Conservation (phyloP, 2,329 filamentous ascomycete genomes). For the Didymella pinodella region DNA sequence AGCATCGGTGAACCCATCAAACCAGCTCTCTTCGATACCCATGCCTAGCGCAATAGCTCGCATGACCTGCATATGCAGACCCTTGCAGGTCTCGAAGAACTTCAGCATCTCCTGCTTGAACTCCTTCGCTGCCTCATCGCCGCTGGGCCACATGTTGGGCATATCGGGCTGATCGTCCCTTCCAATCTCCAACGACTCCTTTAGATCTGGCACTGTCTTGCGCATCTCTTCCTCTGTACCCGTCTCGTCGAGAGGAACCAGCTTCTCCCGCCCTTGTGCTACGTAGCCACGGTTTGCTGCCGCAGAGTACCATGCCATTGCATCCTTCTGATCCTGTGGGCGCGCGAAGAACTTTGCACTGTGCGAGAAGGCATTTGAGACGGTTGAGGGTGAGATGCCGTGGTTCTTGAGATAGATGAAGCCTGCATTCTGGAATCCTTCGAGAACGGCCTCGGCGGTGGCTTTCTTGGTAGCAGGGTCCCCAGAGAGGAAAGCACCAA, state of each 20-base stretch:
- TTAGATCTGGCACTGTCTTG: slow-evolving; percentile 54
- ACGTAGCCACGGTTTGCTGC: slow-evolving; percentile 60
- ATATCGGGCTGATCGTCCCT: slow-evolving; percentile 65
- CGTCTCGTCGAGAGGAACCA: slow-evolving; percentile 47
- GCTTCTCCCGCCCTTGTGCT: slow-evolving; percentile 55
- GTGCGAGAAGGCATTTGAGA: slow-evolving; percentile 68
- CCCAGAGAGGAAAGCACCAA: slow-evolving; percentile 74
- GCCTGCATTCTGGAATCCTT: slow-evolving; percentile 83
- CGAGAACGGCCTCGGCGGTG: slow-evolving; percentile 75
- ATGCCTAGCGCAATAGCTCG: slow-evolving; percentile 83
- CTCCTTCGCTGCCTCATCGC: slow-evolving; percentile 61
- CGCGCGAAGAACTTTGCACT: slow-evolving; percentile 52
- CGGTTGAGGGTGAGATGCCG: slow-evolving; percentile 67
- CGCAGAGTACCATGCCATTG: slow-evolving; percentile 53
- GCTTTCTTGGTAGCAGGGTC: slow-evolving; percentile 65
- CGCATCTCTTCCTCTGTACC: slow-evolving; percentile 49
- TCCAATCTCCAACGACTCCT: slow-evolving; percentile 69
- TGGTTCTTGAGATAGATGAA: slow-evolving; percentile 90
- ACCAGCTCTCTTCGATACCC: slow-evolving; percentile 74
- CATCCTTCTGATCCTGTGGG: slow-evolving; percentile 50
- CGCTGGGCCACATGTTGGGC: slow-evolving; percentile 80
- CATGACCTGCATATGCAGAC: slow-evolving; percentile 80
- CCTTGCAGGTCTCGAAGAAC: slow-evolving; percentile 79
- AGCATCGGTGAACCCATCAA: slow-evolving; percentile 74
- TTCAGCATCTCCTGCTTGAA: slow-evolving; percentile 77